Base-by-base conservation (phyloP, 1,284 basidiomycete genomes). In the Apiotrichum gamsii region DNA sequence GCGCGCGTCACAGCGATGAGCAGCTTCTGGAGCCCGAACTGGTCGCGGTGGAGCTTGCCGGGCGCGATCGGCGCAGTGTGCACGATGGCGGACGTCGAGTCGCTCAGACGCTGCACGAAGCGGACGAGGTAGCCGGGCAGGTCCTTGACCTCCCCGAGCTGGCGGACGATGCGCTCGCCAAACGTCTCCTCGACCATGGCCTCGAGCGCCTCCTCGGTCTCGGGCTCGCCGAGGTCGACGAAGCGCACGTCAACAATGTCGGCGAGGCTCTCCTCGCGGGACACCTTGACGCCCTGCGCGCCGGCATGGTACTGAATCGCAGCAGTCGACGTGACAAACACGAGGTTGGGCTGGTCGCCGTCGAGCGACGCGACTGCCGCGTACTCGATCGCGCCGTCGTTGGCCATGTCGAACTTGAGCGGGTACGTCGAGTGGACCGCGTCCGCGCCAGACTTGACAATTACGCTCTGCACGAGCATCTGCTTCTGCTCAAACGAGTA, bases 21-120 rank as follows among this genome's bases (percentile, higher is more conserved):
- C 32, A 96, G 69, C 67, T 95, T 89, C 39, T 85, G 79, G 70
- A 95, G 89, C 0, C 90, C 91, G 64, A 94, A 95, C 1, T 82
- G 73, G 62, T 95, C 89, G 3, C 86, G 80, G 40, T 76, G 75
- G 0, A 84, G 74, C 18, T 51, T 43, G 14, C 52, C 57, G 13
- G 63, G 49, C n/a, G 65, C 61, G 13, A 67, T 67, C 33, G 71
- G 74, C 10, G 68, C 56, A 3, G 75, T 67, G 44, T 76, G 72
- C 18, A 76, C 76, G 18, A 79, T 77, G 59, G 85, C 85, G 0
- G 83, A 83, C 0, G 82, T 83, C 25, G 25, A 28, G 25, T 28
- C 25, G 5, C 79, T 78, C 64, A 91, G 87, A 24, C 90, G 82
- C 45, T 75, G 77, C 30, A 75, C 72, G 60, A 93, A 90, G 52